Conservation (phyloP, 331 rosid genomes). For the Rhamnella rubrinervis region DNA sequence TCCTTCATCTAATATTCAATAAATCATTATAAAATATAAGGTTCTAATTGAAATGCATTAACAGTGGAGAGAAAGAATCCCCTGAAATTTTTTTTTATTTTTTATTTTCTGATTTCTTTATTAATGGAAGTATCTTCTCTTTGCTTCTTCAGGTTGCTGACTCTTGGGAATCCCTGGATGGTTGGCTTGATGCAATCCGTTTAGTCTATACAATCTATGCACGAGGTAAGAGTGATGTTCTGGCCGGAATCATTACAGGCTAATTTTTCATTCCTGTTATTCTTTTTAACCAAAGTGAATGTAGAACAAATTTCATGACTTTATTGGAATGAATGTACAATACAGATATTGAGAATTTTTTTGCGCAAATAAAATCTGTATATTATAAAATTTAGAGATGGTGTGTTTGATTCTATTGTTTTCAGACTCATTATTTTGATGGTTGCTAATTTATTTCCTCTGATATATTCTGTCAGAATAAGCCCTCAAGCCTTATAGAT, state of each 20-base stretch:
- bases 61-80: no score
- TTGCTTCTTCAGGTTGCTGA: constrained; percentile 74
- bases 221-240: constrained; percentile 84
- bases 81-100: no score
- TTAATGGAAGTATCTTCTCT: background rate
- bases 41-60: no score
- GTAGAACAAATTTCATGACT: constrained; percentile 19
- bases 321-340: constrained; percentile 17
- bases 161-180: constrained; percentile 94
- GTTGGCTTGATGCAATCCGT: constrained; percentile 97
- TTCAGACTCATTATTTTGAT: no score
- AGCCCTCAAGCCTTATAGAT: no score
- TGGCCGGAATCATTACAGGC: constrained; percentile 81
- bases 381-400: constrained; percentile 34
- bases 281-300: background rate
- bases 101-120: background rate
- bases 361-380: constrained; percentile 40
- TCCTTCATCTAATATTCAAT: background rate
- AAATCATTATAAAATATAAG: background rate
- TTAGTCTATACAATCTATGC: constrained; percentile 90
- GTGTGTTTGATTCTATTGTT: constrained; percentile 13
- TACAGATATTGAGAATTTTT: constrained; percentile 3
- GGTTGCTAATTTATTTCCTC: no score
- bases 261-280: constrained; percentile 31
- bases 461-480: no score